Conservation (phyloP, 192 early-diverging fungal genomes). For the Piromyces finnis region DNA sequence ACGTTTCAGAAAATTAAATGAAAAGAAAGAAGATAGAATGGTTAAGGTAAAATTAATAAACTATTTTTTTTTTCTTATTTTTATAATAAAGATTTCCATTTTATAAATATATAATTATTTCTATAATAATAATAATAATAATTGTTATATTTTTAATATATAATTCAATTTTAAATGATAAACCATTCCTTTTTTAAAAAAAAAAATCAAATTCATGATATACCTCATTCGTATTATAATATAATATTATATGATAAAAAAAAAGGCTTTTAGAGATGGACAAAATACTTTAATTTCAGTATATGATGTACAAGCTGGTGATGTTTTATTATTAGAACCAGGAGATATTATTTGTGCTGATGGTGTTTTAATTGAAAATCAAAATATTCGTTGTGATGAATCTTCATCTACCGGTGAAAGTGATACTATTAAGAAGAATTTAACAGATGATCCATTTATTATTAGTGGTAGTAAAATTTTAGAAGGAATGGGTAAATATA, state of each 20-base stretch:
- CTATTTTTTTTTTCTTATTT: too few species aligned
- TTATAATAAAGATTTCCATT: too few species aligned
- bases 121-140: too few species aligned
- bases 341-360: constrained; percentile 95
- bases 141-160: too few species aligned
- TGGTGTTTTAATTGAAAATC: constrained; percentile 58
- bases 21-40: constrained; percentile 64
- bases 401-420: constrained; percentile 84
- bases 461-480: constrained; percentile 82
- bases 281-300: constrained; percentile 52
- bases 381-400: constrained; percentile 77
- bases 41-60: constrained; percentile 41
- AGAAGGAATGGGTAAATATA: constrained; percentile 70
- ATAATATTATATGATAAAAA: constrained; percentile 10
- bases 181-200: too few species aligned
- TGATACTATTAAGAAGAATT: constrained; percentile 58
- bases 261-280: constrained; percentile 51
- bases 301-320: constrained; percentile 73
- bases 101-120: too few species aligned
- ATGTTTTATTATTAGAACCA: constrained; percentile 66
- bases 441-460: constrained; percentile 43
- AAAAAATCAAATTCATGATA: too few species aligned
- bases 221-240: too few species aligned
- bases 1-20: constrained; percentile 73
- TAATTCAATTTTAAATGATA: too few species aligned